Evolutionary conservation across 1,139 yeast species (phyloP).

Genomic region (Suhomyces anneliseae): DNA sequence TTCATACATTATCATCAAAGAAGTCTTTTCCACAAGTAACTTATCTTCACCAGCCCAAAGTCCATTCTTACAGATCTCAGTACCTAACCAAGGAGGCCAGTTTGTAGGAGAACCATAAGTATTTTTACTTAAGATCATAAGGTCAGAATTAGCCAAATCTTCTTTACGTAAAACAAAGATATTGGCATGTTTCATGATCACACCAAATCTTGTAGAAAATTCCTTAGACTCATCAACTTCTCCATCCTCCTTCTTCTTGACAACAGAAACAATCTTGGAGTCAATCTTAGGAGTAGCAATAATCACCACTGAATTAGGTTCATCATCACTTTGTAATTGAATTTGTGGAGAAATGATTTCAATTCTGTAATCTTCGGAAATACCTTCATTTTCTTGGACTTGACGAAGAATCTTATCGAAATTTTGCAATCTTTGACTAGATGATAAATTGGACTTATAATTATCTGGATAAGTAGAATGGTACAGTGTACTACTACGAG

Average conservation of each 20-base stretch:
- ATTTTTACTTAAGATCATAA: conserved; percentile 25
- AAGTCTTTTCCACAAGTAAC: conserved; percentile 39
- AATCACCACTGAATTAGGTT: conserved; percentile 59
- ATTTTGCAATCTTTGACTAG: conserved; percentile 26
- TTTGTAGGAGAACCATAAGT: conserved; percentile 39
- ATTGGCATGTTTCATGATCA: conserved; percentile 38
- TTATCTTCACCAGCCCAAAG: conserved; percentile 37
- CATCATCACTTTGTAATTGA: conserved; percentile 69
- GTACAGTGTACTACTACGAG: neutral
- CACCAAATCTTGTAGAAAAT: conserved; percentile 40
- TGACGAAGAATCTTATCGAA: conserved; percentile 56
- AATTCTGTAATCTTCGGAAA: conserved; percentile 63
- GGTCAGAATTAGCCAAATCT: conserved; percentile 18
- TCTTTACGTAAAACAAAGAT: conserved; percentile 40
- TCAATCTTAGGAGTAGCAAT: conserved; percentile 41
- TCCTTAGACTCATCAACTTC: conserved; percentile 25
- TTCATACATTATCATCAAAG: conserved; percentile 37
- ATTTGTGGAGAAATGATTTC: conserved; percentile 85
- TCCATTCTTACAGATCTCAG: conserved; percentile 42
- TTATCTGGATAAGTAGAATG: neutral
- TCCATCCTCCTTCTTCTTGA: conserved; percentile 26
- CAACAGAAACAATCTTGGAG: conserved; percentile 40
- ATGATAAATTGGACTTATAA: conserved; percentile 9
- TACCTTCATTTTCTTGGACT: conserved; percentile 40
- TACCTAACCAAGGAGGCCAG: conserved; percentile 53